Conservation (phyloP, 805 yeast genomes). For the Suhomyces xylopsoci region DNA sequence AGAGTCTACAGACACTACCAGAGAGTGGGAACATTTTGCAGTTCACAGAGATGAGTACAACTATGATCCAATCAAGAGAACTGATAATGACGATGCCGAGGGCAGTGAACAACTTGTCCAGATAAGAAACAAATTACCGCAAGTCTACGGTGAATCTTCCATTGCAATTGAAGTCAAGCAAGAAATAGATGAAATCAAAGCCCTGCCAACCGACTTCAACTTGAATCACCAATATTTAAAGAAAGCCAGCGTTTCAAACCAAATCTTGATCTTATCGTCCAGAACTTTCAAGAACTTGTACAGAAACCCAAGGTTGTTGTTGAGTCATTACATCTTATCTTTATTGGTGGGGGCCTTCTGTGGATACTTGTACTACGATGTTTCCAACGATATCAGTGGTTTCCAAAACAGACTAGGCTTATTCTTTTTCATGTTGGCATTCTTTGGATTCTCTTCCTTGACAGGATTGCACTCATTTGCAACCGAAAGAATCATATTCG, state of each 20-base stretch:
- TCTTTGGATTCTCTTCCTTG: conserved; percentile 91
- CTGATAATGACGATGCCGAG: conserved; percentile 12
- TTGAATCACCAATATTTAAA: conserved; percentile 31
- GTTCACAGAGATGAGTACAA: conserved; percentile 71
- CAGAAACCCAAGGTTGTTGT: conserved; percentile 84
- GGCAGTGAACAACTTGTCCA: conserved; percentile 20
- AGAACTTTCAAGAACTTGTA: conserved; percentile 90
- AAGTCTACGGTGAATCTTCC: conserved; percentile 36
- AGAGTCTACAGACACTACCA: conserved; percentile 53
- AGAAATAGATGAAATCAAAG: conserved; percentile 30
- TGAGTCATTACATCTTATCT: conserved; percentile 81
- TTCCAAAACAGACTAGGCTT: conserved; percentile 94
- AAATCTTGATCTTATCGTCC: conserved; percentile 70
- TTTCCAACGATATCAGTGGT: conserved; percentile 87
- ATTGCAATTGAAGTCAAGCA: conserved; percentile 38
- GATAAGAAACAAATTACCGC: conserved; percentile 27
- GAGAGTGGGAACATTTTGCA: conserved; percentile 87
- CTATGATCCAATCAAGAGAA: conserved; percentile 17
- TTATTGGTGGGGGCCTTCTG: conserved; percentile 76
- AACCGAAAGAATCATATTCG: conserved; percentile 80
- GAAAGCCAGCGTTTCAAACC: conserved; percentile 60
- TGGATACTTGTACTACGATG: conserved; percentile 80
- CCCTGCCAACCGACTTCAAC: conserved; percentile 24
- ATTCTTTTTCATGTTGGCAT: conserved; percentile 84
- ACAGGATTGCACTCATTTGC: conserved; percentile 91